Conservation (phyloP, 78 protist genomes). For the Creolimax fragrantissima region DNA sequence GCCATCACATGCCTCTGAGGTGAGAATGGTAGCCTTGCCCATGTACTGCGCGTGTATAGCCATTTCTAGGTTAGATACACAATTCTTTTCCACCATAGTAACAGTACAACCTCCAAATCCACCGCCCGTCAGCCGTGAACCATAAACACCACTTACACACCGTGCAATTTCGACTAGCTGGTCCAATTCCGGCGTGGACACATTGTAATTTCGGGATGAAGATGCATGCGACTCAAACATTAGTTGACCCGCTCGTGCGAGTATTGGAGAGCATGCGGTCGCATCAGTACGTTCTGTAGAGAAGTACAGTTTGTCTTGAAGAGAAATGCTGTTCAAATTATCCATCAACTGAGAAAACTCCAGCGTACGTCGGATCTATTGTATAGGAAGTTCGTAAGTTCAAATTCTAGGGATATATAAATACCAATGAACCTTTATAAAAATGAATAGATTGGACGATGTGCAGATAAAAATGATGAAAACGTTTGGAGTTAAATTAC, state of each 20-base stretch:
- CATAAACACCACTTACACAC: neutral
- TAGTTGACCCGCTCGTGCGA: constrained; percentile 1
- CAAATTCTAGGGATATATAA: too few relatives aligned
- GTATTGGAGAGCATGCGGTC: too few relatives aligned
- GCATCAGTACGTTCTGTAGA: too few relatives aligned
- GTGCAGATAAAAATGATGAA: too few relatives aligned
- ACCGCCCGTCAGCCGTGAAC: constrained; percentile 43
- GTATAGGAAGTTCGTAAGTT: too few relatives aligned
- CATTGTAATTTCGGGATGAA: neutral
- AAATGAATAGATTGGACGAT: too few relatives aligned
- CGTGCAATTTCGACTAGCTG: constrained; percentile 12
- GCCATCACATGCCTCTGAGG: neutral
- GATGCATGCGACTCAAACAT: neutral
- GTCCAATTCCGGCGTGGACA: constrained; percentile 25
- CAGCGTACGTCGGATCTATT: too few relatives aligned
- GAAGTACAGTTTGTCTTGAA: too few relatives aligned
- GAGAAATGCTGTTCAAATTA: too few relatives aligned
- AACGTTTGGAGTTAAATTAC: too few relatives aligned
- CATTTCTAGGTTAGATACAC: neutral
- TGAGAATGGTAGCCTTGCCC: neutral
- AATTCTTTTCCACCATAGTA: neutral
- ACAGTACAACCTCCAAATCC: constrained; percentile 53
- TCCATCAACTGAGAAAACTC: too few relatives aligned
- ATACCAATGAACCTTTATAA: too few relatives aligned
- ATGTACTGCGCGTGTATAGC: neutral